Conservation (phyloP, 148 eudicot genomes). For the Chenopodium quinoa region DNA sequence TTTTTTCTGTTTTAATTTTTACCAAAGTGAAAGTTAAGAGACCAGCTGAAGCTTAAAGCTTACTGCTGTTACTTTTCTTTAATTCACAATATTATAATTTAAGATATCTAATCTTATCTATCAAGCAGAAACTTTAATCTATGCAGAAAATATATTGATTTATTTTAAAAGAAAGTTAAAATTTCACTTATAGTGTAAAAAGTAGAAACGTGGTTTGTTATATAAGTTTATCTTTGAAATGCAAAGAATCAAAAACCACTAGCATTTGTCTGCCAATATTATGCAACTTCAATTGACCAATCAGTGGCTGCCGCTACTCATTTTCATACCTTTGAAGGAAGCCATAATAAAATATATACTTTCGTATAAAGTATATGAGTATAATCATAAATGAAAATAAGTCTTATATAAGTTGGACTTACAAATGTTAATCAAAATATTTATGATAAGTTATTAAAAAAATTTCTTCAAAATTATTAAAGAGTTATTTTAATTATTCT, state of each 20-base stretch:
- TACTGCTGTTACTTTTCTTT: constrained; percentile 15
- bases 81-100: not conserved
- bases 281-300: constrained; percentile 16
- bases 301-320: constrained; percentile 5
- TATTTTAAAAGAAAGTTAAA: not conserved
- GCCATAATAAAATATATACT: not conserved
- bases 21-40: constrained; percentile 25
- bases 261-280: constrained; percentile 28
- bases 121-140: constrained; percentile 15
- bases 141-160: not conserved
- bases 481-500: too few species aligned
- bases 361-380: too few species aligned
- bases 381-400: too few species aligned
- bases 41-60: constrained; percentile 28
- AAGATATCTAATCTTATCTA: constrained; percentile 21
- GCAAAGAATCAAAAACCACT: constrained; percentile 27
- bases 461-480: too few species aligned
- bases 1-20: too few species aligned
- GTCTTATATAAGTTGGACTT: too few species aligned
- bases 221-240: constrained; percentile 9
- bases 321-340: constrained; percentile 20
- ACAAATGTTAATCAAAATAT: too few species aligned
- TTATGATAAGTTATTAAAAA: too few species aligned
- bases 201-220: constrained; percentile 23
- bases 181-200: constrained; percentile 2